phyloP scores from a whole-genome alignment of 1,139 yeast species.

The Yamadazyma mexicana region DNA sequence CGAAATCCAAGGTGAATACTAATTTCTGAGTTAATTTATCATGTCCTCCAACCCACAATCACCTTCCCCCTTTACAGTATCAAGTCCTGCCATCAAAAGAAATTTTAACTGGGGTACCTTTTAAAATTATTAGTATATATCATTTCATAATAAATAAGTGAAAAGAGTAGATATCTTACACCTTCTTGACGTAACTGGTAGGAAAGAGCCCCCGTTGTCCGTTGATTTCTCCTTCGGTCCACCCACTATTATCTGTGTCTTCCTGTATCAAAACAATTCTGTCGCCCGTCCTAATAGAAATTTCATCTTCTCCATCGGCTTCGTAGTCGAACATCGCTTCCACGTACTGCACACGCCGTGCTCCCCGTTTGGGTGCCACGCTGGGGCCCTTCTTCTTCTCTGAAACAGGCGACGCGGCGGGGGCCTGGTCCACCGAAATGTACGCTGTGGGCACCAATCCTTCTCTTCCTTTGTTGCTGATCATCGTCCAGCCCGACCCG shows the following conservation, averaged over 20 bases:
- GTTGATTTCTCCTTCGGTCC: conserved; percentile 90
- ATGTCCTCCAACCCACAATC: neutral
- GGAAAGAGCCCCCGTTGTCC: conserved; percentile 82
- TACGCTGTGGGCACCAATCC: conserved; percentile 92
- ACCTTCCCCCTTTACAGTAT: neutral
- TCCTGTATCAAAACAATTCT: conserved; percentile 60
- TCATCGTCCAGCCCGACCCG: conserved; percentile 93
- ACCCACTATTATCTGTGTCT: conserved; percentile 86
- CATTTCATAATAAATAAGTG: conserved; percentile 13
- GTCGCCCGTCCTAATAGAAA: conserved; percentile 74
- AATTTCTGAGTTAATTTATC: conserved; percentile 16
- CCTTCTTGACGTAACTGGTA: conserved; percentile 60
- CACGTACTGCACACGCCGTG: conserved; percentile 61
- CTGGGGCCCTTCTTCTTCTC: conserved; percentile 53
- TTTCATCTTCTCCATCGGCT: conserved; percentile 84
- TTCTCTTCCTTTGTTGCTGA: conserved; percentile 37
- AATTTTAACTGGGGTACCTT: conserved; percentile 11
- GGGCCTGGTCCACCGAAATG: conserved; percentile 25
- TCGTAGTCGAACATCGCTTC: conserved; percentile 77
- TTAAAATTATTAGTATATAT: conserved; percentile 8
- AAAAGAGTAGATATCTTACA: conserved; percentile 17
- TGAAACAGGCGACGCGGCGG: conserved; percentile 12
- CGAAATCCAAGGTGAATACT: conserved; percentile 81
- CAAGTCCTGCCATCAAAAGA: conserved; percentile 1
- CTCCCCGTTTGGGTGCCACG: conserved; percentile 84